Percentiles rank a stretch among this genome's conserved stretches.
Evolutionary conservation across 495 filamentous ascomycete genomes (phyloP).

Genomic region (Halenospora varia): DNA sequence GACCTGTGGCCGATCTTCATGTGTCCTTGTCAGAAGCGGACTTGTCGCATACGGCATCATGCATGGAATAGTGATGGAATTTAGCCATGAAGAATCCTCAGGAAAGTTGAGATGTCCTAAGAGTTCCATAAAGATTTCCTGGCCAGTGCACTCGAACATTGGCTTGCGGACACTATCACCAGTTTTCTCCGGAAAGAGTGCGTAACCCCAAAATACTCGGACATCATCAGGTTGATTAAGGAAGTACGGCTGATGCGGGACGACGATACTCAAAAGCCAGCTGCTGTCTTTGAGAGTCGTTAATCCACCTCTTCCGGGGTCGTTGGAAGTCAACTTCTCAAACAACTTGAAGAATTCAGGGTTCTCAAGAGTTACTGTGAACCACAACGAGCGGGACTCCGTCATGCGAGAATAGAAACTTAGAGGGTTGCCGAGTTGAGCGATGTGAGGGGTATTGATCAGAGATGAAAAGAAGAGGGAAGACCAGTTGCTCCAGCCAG

Average conservation of each 20-base stretch:
- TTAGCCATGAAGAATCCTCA: not conserved
- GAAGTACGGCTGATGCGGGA: slow-evolving; percentile 37
- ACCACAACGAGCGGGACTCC: slow-evolving; percentile 31
- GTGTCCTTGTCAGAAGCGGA: slow-evolving; percentile 29
- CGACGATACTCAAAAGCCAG: slow-evolving; percentile 34
- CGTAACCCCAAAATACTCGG: slow-evolving; percentile 36
- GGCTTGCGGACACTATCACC: slow-evolving; percentile 36
- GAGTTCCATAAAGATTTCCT: slow-evolving; percentile 36
- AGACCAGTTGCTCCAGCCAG: slow-evolving; percentile 14
- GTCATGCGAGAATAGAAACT: slow-evolving; percentile 32
- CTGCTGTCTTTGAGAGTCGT: slow-evolving; percentile 32
- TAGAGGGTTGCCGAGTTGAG: slow-evolving; percentile 33
- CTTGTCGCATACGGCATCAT: slow-evolving; percentile 35
- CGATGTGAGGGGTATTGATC: slow-evolving; percentile 7
- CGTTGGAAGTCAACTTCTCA: slow-evolving; percentile 27
- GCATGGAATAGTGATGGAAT: slow-evolving; percentile 19
- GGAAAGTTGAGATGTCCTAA: slow-evolving; percentile 30
- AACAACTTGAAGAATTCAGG: slow-evolving; percentile 28
- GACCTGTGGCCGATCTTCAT: slow-evolving; percentile 32
- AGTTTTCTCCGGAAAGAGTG: slow-evolving; percentile 21
- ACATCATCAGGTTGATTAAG: slow-evolving; percentile 26
- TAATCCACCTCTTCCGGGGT: slow-evolving; percentile 30
- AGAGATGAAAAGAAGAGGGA: no score
- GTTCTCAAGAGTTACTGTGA: slow-evolving; percentile 34
- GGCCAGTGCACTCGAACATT: slow-evolving; percentile 34